A percentile compares a stretch with the other conserved stretches of the same genome.
Evolutionary conservation across 2,329 filamentous ascomycete genomes (phyloP).

Genomic region (Colletotrichum spinosum): DNA sequence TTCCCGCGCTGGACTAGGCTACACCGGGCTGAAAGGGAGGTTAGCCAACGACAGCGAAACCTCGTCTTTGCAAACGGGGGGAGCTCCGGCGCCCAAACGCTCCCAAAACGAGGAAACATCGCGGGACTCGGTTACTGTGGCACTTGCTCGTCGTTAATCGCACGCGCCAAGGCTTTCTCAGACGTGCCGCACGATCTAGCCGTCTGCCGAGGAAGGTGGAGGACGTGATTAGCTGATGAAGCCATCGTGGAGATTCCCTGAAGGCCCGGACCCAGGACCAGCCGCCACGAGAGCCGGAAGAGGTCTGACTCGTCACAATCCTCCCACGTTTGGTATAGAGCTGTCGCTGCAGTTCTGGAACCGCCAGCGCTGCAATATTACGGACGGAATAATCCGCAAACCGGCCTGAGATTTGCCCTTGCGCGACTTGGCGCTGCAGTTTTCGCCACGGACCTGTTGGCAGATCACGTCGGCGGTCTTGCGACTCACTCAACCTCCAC

Average conservation of each 20-base stretch:
- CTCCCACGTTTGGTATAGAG: constrained; percentile 13
- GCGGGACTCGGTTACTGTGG: constrained; percentile 6
- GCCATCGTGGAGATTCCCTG: constrained; percentile 1
- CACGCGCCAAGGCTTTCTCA: constrained; percentile 32
- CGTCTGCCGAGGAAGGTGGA: constrained; percentile 11
- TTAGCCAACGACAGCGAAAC: too few species aligned
- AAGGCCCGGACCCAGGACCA: neutral
- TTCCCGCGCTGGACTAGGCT: neutral
- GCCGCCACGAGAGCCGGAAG: neutral
- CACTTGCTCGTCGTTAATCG: constrained; percentile 29
- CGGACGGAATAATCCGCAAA: constrained; percentile 14
- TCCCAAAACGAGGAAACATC: constrained; percentile 36
- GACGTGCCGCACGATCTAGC: constrained; percentile 25
- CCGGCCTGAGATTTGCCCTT: neutral
- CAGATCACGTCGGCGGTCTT: constrained; percentile 3
- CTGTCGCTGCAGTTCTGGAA: constrained; percentile 7
- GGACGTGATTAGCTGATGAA: neutral
- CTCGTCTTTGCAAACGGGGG: too few species aligned
- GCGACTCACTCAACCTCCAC: neutral
- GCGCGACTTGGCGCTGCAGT: constrained; percentile 21
- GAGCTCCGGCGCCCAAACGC: constrained; percentile 22
- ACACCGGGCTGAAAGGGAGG: constrained; percentile 15
- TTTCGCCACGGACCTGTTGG: neutral
- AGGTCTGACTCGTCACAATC: constrained; percentile 23
- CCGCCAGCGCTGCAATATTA: constrained; percentile 16